Percentiles rank a stretch among this genome's conserved stretches.
phyloP scores from a whole-genome alignment of 169 alveolate genomes.

The Babesia bovis region DNA sequence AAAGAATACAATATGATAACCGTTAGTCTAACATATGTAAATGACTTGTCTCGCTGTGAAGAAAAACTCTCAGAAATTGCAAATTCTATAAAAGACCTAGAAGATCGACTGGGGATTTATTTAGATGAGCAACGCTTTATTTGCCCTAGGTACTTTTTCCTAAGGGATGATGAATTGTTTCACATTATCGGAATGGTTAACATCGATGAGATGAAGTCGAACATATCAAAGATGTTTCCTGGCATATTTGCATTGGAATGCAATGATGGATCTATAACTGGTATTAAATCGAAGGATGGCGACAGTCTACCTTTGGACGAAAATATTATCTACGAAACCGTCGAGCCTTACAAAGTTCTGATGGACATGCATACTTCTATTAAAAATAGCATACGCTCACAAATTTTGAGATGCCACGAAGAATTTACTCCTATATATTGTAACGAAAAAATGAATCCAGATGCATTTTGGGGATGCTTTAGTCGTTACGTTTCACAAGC shows the following conservation, averaged over 20 bases:
- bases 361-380: constrained; percentile 84
- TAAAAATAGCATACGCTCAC: constrained; percentile 79
- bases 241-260: constrained; percentile 88
- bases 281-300: constrained; percentile 87
- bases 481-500: constrained; percentile 85
- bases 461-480: constrained; percentile 64
- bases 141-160: constrained; percentile 98
- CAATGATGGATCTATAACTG: constrained; percentile 83
- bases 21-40: not conserved
- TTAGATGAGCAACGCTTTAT: constrained; percentile 95
- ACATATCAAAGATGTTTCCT: constrained; percentile 93
- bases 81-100: constrained; percentile 90
- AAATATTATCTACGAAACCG: constrained; percentile 64
- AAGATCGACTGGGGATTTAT: constrained; percentile 95
- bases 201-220: not conserved
- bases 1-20: not conserved
- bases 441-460: constrained; percentile 30
- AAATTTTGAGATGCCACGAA: constrained; percentile 80
- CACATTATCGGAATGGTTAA: constrained; percentile 97
- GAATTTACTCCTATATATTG: constrained; percentile 75
- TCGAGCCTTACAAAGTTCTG: constrained; percentile 78
- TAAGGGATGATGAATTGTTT: constrained; percentile 97
- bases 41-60: not conserved
- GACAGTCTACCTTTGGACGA: constrained; percentile 83
- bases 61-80: constrained; percentile 88